A percentile compares a stretch with the other conserved stretches of the same genome.
These are phyloP conservation scores for Raphanus hybrid DNA, from an alignment of 441 rosid species.

Conservation along the genomic window DNA sequence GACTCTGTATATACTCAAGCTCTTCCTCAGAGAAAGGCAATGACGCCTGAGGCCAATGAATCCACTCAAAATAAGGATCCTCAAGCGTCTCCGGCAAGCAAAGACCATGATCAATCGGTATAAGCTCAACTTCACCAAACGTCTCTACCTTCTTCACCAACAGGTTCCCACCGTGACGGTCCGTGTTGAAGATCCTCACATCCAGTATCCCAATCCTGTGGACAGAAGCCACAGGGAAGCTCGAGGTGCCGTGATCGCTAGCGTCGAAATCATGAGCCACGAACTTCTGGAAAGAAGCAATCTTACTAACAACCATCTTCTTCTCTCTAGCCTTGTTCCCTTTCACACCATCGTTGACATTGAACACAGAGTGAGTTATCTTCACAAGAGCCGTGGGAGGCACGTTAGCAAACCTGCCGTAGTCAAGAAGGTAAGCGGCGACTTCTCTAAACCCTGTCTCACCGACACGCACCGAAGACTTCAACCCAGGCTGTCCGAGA, in stretches of 20 bases:
- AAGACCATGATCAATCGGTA: conserved; percentile 69
- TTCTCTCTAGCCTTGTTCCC: conserved; percentile 47
- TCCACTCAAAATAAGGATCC: conserved; percentile 73
- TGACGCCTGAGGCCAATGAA: conserved; percentile 73
- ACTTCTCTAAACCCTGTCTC: conserved; percentile 69
- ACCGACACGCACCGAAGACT: conserved; percentile 61
- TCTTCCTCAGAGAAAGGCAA: conserved; percentile 68
- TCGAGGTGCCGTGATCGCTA: conserved; percentile 66
- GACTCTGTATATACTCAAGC: conserved; percentile 54
- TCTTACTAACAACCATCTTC: conserved; percentile 62
- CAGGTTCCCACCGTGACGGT: conserved; percentile 71
- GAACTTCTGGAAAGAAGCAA: conserved; percentile 66
- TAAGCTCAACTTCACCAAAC: conserved; percentile 60
- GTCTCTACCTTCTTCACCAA: conserved; percentile 57
- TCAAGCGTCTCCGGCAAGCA: conserved; percentile 65
- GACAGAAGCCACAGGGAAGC: conserved; percentile 63
- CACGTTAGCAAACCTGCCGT: conserved; percentile 57
- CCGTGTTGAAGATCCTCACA: conserved; percentile 64
- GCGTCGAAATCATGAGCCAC: conserved; percentile 69
- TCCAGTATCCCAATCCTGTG: conserved; percentile 69
- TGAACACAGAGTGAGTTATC: conserved; percentile 57
- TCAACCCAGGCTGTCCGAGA: conserved; percentile 61
- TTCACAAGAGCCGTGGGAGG: conserved; percentile 62
- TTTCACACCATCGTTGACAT: conserved; percentile 57
- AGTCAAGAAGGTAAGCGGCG: conserved; percentile 65